These are phyloP conservation scores for Pseudohyphozyma bogoriensis DNA, from an alignment of 768 basidiomycete species.

Conservation along the genomic window DNA sequence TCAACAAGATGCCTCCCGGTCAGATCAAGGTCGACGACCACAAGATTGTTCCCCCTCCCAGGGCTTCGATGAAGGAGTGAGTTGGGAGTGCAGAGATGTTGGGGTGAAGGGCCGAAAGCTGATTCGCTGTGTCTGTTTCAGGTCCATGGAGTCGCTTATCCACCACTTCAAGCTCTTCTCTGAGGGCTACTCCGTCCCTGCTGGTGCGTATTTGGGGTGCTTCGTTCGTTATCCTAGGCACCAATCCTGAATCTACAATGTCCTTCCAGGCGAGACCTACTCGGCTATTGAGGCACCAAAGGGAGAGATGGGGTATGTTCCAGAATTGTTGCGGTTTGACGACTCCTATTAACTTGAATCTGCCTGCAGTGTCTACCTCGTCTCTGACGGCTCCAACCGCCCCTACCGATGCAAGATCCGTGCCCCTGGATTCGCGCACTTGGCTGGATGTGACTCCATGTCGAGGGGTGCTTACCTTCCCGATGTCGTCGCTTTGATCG, in stretches of 20 bases:
- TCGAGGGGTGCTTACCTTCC: slow-evolving; percentile 62
- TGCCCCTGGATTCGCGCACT: slow-evolving; percentile 52
- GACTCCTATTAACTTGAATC: too few species aligned
- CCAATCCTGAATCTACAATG: slow-evolving; percentile 81
- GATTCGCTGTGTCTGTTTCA: background rate
- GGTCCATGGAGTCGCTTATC: slow-evolving; percentile 53
- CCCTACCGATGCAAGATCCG: slow-evolving; percentile 97
- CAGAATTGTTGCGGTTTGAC: background rate
- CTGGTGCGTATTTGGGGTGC: too few species aligned
- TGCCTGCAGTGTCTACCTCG: slow-evolving; percentile 85
- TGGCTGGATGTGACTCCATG: slow-evolving; percentile 96
- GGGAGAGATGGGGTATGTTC: slow-evolving; percentile 64
- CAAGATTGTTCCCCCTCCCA: slow-evolving; percentile 90
- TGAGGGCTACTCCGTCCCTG: slow-evolving; percentile 92
- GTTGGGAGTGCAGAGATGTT: slow-evolving; percentile 52
- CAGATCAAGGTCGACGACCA: slow-evolving; percentile 92
- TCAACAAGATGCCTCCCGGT: slow-evolving; percentile 94
- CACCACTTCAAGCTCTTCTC: slow-evolving; percentile 96
- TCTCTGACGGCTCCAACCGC: slow-evolving; percentile 93
- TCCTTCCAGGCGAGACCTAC: slow-evolving; percentile 75
- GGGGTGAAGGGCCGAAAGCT: background rate
- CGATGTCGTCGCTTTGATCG: slow-evolving; percentile 66
- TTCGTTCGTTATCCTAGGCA: slow-evolving; percentile 35
- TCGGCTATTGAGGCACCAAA: slow-evolving; percentile 96
- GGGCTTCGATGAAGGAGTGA: slow-evolving; percentile 97